Base-by-base conservation (phyloP, 2,329 filamentous ascomycete species). In the Botrytis cinerea region DNA sequence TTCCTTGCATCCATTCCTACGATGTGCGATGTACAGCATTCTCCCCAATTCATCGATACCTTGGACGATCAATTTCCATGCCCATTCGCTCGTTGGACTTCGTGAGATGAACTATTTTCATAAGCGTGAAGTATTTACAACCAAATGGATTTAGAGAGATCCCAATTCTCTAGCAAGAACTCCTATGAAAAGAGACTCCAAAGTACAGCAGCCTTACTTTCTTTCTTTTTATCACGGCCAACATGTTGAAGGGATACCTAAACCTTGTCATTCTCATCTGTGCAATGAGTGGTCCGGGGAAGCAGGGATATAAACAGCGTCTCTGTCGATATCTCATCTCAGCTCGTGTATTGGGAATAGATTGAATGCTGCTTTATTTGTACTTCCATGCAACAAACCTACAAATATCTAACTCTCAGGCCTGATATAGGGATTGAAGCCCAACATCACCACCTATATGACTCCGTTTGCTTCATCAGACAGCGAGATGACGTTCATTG, bases 221-320 rank as follows among this genome's bases (percentile, higher is more conserved):
- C 25, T 35, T 63, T n/a, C 46, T 54, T 51, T 66, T 57, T 32
- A 28, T 71, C 12, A 40, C 60, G 12, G 59, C 60, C 70, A 73
- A 57, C 64, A 18, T 51, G 51, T 20, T 3, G 61, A 63, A 40
- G 61, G 28, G 14, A 12, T 61, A 60, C 63, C 46, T 28, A 60
- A 46, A 35, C 64, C 64, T 62, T 61, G 51, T 43, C 54, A 16
- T 48, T 1, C 16, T 35, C 16, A 18, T 68, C 57, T 62, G 28
- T 38, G 28, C 48, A 46, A 59, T 67, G 61, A 72, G 38, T 72
- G 70, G 70, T 72, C 48, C 70, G 62, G 70, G 70, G 70, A 68
- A 72, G n/a, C 70, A 67, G 45, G 62, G 70, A 57, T 68, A 48
- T n/a, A 46, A 60, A 67, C n/a, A 54, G 48, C 46, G 32, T 38